A percentile compares a stretch with the other conserved stretches of the same genome.
These are phyloP conservation scores for Penicillium flavigenum DNA, from an alignment of 495 filamentous ascomycete genomes.

Conservation along the genomic window DNA sequence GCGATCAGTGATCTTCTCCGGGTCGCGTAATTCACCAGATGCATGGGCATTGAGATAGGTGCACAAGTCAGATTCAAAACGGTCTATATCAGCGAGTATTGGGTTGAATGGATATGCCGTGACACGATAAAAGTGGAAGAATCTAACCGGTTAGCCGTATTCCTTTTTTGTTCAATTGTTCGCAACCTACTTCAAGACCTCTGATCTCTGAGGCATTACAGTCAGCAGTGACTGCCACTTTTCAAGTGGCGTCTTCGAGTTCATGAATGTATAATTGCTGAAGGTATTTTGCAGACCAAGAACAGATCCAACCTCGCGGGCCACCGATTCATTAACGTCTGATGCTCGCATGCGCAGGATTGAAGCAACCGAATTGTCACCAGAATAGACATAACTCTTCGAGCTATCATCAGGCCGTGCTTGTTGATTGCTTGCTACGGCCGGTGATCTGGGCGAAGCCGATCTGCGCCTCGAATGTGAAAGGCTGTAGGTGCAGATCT, in stretches of 20 bases:
- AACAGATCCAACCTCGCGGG: slow-evolving; percentile 40
- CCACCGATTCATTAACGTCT: slow-evolving; percentile 52
- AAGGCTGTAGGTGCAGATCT: slow-evolving; percentile 38
- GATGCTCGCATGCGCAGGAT: slow-evolving; percentile 45
- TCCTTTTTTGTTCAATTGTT: no score
- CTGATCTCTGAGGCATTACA: slow-evolving; percentile 31
- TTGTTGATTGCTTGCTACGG: no score
- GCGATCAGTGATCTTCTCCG: slow-evolving; percentile 24
- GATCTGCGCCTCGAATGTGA: neutral
- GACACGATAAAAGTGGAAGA: slow-evolving; percentile 51
- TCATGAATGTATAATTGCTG: slow-evolving; percentile 65
- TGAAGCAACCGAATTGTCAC: slow-evolving; percentile 40
- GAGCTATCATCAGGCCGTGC: slow-evolving; percentile 21
- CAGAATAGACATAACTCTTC: slow-evolving; percentile 44
- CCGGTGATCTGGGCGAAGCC: no score
- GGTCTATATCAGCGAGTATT: slow-evolving; percentile 47
- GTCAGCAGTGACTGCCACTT: slow-evolving; percentile 31
- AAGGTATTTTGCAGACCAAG: slow-evolving; percentile 73
- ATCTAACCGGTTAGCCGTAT: slow-evolving; percentile 16
- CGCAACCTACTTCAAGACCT: slow-evolving; percentile 35
- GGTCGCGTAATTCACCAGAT: slow-evolving; percentile 25
- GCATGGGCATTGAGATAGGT: slow-evolving; percentile 45
- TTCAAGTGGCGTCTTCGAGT: slow-evolving; percentile 30
- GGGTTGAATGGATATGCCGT: slow-evolving; percentile 53
- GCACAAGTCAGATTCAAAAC: slow-evolving; percentile 47